Base-by-base conservation (phyloP, 1,284 basidiomycete species). In the Apiotrichum siamense region DNA sequence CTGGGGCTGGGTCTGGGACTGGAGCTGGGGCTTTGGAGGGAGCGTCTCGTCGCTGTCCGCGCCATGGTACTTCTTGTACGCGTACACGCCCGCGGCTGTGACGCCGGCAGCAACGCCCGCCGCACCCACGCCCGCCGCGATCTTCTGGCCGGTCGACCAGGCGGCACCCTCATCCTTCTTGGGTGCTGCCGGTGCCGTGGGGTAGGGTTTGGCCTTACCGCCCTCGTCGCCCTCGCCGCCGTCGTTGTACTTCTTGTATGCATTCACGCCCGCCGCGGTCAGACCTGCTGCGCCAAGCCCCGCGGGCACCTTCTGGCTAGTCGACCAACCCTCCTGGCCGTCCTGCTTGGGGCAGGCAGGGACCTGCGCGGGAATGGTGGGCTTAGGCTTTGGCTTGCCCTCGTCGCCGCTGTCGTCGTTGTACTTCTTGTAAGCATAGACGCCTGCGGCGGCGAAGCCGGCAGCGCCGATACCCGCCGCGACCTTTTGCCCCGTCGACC, bases 221-320 rank as follows among this genome's bases (percentile, higher is more conserved):
- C 18, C 40, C n/a, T 33, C 11, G 31, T 40, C 23, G 35, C 37
- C 3, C 27, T 47, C 26, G 25, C 49, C 33, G 38, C 46, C 47
- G 15, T 45, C 37, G n/a, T 48, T 29, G 41, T 48, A 31, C 35
- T 48, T 27, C 27, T 48, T 40, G 45, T 44, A 42, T 35, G 47
- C 24, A 20, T 47, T 21, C 29, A 39, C 25, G 24, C 32, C 50
- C 18, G n/a, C 37, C 18, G 33, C 50, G 5, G 45, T 46, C 12
- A 31, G 35, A 4, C 24, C 37, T 1, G 36, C 45, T n/a, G 46
- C 46, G 36, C 23, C 48, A 20, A 39, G 35, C 4, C 32, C 52
- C 7, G 40, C 48, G 24, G 44, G 41, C 6, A 49, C 44, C 47
- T 54, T 46, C 25, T 18, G 11, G 33, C 44, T 39, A 20, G 49